Conservation (phyloP, 176 grass and related monocot species). For the bread wheat (Triticum aestivum) region DNA sequence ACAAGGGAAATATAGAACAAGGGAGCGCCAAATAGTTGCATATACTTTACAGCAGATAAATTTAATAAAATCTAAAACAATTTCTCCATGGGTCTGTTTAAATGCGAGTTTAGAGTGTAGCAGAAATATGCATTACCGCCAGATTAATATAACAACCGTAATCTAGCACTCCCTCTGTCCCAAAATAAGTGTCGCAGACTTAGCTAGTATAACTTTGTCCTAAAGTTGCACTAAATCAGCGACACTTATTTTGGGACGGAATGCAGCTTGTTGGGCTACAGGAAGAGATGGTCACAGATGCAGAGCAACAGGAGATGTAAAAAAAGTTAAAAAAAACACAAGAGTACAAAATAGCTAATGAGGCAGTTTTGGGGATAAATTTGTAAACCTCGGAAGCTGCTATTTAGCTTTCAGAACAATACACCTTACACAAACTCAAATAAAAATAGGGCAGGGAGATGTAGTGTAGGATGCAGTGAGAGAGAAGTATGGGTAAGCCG, state of each 20-base stretch:
- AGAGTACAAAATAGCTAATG: background rate
- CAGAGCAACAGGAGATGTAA: background rate
- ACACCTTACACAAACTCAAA: background rate
- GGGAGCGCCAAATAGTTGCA: background rate
- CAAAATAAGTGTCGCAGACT: no score
- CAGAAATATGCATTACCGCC: background rate
- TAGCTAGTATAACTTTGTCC: no score
- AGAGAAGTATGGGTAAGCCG: background rate
- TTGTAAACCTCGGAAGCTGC: background rate
- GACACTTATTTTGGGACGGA: background rate
- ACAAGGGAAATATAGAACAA: background rate
- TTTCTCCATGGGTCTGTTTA: background rate
- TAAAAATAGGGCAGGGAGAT: background rate
- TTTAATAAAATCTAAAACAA: background rate
- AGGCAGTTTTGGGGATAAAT: background rate
- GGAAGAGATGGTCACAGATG: background rate
- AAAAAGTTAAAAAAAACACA: background rate
- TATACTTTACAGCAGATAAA: background rate
- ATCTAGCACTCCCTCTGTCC: background rate
- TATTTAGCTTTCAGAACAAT: background rate
- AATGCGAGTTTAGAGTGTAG: background rate
- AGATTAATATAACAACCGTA: background rate
- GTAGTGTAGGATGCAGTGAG: background rate
- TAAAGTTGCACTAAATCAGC: no score
- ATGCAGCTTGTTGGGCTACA: background rate